Conservation (phyloP, 148 eudicot species). For the Salicornia ramosissima region DNA sequence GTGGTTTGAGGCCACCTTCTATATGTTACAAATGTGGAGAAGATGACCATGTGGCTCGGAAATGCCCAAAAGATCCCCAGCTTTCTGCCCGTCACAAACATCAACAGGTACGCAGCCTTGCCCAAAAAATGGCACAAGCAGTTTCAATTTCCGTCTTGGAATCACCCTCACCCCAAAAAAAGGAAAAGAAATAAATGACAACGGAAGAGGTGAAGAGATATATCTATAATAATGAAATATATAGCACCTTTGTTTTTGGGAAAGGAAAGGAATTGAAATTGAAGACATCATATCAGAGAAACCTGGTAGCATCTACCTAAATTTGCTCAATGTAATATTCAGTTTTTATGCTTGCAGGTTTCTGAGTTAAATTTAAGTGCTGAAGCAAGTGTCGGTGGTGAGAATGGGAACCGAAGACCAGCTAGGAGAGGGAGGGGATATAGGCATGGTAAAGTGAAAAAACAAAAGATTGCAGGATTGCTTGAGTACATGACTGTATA, state of each 20-base stretch:
- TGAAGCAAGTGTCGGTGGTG: conserved; percentile 3
- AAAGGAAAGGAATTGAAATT: no score
- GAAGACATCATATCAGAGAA: no score
- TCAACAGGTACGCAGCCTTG: conserved; percentile 14
- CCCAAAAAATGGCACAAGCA: neutral
- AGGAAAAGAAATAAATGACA: neutral
- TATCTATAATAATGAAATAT: no score
- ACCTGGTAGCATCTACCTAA: neutral
- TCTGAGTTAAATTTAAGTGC: conserved; percentile 6
- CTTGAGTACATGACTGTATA: conserved; percentile 14
- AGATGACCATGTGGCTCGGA: conserved; percentile 29
- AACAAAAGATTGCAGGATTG: conserved; percentile 10
- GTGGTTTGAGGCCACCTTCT: conserved; percentile 23
- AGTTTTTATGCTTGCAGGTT: conserved; percentile 17
- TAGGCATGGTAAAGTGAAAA: conserved; percentile 17
- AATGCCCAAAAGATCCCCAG: conserved; percentile 14
- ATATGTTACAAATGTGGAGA: conserved; percentile 37
- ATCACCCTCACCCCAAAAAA: neutral
- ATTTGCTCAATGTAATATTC: neutral
- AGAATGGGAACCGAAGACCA: neutral
- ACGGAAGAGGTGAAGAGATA: neutral
- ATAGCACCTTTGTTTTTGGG: no score
- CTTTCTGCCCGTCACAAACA: conserved; percentile 4
- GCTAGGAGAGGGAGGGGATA: conserved; percentile 19
- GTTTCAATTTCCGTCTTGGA: neutral